Evolutionary conservation across 2,329 filamentous ascomycete genomes (phyloP), one percentile per base, ranked within the genome.

Genomic region (Colletotrichum spinosum): DNA sequence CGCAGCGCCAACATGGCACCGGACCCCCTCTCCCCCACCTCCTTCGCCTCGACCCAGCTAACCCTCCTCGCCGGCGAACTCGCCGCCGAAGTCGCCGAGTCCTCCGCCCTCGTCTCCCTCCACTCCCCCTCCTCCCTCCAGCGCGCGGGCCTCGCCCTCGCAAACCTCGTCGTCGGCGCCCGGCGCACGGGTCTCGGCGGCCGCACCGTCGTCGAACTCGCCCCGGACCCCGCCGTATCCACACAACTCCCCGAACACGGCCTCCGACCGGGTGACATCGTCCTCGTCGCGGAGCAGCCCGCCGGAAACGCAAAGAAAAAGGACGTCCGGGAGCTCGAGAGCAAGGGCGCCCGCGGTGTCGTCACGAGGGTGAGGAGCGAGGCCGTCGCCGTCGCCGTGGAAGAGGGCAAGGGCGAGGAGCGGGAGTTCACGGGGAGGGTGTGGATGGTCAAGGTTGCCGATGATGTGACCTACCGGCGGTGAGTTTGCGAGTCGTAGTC

Each of bases 181-280:
- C 92, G 92, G 74, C 90, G 94, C 37, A 99, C 96, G 0, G 96
- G 96, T 0, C 83, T 97, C 42, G 96, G 94, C 13, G 96, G 96
- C n/a, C 92, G 93, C 69, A 93, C 92, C 0, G 91, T 99, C 2
- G 81, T 97, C 4, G 94, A 97, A 76, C 88, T 99, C 1, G 80
- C 81, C 13, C 82, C 88, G 0, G 95, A 97, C 72, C 79, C 87
- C n/a, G 92, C 93, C 0, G 86, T 90, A 2, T 83, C 86, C 4
- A 77, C 79, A 5, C 87, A 88, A 68, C 80, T 95, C 17, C 89
- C 90, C 1, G 90, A 93, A 74, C 92, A 95, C 80, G 92, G 91
- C 34, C 80, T 96, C 55, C 84, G 92, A 2, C 85, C 88, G 0
- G 93, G 93, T 1, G 93, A 96, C 76, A 92, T 96, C 65, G 91